These are phyloP conservation scores for Ilex aquifolium DNA, from an alignment of 257 asterid genomes.

Conservation along the genomic window DNA sequence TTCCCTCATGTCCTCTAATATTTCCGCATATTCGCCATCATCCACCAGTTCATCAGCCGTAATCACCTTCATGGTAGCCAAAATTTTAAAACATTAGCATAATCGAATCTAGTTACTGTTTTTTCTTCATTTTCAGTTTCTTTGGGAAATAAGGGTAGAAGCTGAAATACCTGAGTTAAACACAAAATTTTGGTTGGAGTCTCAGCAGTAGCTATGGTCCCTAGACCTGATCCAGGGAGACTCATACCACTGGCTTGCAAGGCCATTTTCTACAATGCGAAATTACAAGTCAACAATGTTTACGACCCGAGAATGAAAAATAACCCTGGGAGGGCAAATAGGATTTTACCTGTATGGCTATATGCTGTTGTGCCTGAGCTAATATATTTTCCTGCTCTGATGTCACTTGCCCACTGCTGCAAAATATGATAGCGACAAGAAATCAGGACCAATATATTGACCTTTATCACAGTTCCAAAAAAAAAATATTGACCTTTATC, in stretches of 20 bases:
- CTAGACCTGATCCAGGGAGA: slow-evolving; percentile 27
- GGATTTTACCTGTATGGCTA: slow-evolving; percentile 50
- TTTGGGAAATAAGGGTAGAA: slow-evolving; percentile 5
- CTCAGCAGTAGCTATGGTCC: slow-evolving; percentile 21
- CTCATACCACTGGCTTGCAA: slow-evolving; percentile 39
- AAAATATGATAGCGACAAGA: slow-evolving; percentile 14
- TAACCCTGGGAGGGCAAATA: not conserved
- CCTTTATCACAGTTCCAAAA: too few relatives aligned
- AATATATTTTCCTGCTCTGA: slow-evolving; percentile 48
- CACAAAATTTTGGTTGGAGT: slow-evolving; percentile 62
- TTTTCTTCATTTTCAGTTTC: too few relatives aligned
- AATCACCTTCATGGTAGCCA: slow-evolving; percentile 38
- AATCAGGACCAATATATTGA: slow-evolving; percentile 6
- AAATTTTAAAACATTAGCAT: not conserved
- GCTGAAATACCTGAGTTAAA: slow-evolving; percentile 45
- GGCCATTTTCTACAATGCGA: slow-evolving; percentile 45
- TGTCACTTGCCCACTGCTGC: slow-evolving; percentile 44
- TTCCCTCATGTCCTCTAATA: slow-evolving; percentile 61
- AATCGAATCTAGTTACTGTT: too few relatives aligned
- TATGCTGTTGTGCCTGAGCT: slow-evolving; percentile 65
- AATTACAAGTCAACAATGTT: slow-evolving; percentile 13
- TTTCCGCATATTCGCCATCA: slow-evolving; percentile 57
- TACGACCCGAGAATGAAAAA: not conserved
- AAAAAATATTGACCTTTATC: too few relatives aligned
- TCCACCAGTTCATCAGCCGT: slow-evolving; percentile 49